Conservation (phyloP, 2,329 filamentous ascomycete species). For the Aspergillus fischeri region DNA sequence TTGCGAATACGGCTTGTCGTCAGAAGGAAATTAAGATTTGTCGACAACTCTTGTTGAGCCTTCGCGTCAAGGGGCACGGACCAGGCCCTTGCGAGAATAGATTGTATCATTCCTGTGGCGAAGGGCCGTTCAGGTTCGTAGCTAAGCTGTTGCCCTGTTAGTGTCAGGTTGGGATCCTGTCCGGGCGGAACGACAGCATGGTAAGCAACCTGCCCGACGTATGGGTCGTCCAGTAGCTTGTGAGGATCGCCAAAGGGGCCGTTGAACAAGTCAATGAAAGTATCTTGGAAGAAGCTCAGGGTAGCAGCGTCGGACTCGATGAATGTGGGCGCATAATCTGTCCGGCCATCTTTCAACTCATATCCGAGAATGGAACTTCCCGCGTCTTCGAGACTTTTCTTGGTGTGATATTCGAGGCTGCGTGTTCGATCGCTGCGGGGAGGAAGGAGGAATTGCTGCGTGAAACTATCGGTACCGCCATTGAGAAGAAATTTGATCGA, state of each 20-base stretch:
- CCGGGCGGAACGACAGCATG: constrained; percentile 13
- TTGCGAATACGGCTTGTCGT: constrained; percentile 40
- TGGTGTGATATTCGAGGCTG: constrained; percentile 35
- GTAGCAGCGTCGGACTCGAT: constrained; percentile 22
- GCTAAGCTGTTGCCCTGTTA: constrained; percentile 18
- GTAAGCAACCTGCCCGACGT: constrained; percentile 15
- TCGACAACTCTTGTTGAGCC: constrained; percentile 37
- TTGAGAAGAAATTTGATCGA: constrained; percentile 47
- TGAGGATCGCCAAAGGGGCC: constrained; percentile 30
- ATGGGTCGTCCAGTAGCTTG: constrained; percentile 22
- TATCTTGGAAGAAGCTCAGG: constrained; percentile 32
- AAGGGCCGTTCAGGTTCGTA: constrained; percentile 37
- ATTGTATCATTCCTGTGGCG: constrained; percentile 37
- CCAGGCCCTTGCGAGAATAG: constrained; percentile 37
- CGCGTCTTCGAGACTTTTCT: constrained; percentile 22
- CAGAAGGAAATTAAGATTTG: constrained; percentile 37
- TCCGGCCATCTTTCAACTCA: constrained; percentile 10
- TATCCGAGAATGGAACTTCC: constrained; percentile 16
- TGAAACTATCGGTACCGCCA: constrained; percentile 44
- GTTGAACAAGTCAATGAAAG: constrained; percentile 37
- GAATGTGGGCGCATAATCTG: constrained; percentile 17
- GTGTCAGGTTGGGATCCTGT: constrained; percentile 16
- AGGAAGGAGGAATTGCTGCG: constrained; percentile 42
- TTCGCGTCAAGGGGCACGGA: constrained; percentile 36
- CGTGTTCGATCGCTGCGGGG: constrained; percentile 36